Evolutionary conservation across 2,329 filamentous ascomycete species (phyloP).

Genomic region (Verticillium albo-atrum): DNA sequence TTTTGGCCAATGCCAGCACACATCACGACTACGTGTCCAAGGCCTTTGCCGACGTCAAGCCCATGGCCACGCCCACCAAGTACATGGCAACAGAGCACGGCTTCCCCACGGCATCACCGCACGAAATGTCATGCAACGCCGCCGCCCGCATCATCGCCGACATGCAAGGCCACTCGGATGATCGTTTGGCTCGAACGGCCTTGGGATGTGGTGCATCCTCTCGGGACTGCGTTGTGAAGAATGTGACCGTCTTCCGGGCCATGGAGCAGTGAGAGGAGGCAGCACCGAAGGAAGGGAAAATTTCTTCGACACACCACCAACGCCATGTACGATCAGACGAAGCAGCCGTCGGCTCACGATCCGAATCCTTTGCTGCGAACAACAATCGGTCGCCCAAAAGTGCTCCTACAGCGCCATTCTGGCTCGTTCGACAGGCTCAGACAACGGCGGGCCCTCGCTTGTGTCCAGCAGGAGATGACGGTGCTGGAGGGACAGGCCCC

Average conservation of each 20-base stretch:
- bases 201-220: conserved; percentile 22
- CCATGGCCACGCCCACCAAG: conserved; percentile 1
- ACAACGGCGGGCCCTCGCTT: neutral
- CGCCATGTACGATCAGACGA: neutral
- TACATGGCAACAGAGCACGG: conserved; percentile 6
- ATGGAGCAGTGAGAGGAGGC: conserved; percentile 21
- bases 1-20: conserved; percentile 30
- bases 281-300: neutral
- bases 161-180: conserved; percentile 28
- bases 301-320: neutral
- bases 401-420: neutral
- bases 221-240: conserved; percentile 26
- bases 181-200: conserved; percentile 17
- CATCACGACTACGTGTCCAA: conserved; percentile 18
- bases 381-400: neutral
- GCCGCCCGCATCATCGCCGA: conserved; percentile 33
- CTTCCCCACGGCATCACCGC: conserved; percentile 18
- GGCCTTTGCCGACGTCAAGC: conserved; percentile 10
- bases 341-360: neutral
- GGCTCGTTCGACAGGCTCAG: neutral
- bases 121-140: conserved; percentile 28
- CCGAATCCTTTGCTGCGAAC: neutral
- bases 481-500: neutral
- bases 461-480: neutral
- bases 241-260: conserved; percentile 26